These are phyloP conservation scores for Hygrophorus russula DNA, from an alignment of 768 basidiomycete species.

Conservation along the genomic window DNA sequence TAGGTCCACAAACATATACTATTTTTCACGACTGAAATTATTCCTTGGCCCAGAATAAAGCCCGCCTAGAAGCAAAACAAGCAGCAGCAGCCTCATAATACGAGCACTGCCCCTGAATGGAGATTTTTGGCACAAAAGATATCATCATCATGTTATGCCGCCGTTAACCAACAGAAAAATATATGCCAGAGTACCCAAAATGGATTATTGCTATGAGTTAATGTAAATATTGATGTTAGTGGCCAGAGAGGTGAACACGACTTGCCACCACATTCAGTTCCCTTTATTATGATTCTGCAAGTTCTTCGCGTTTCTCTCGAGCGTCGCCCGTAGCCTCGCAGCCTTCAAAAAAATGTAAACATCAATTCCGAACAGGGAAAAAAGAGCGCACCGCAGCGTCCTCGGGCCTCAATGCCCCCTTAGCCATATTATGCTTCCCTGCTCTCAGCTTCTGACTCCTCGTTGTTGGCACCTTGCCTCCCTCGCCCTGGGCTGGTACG, in stretches of 20 bases:
- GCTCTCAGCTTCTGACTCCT: conserved; percentile 44
- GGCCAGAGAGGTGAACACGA: too few relatives aligned
- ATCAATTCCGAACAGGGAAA: neutral
- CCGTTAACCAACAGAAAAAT: too few relatives aligned
- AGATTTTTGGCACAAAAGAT: too few relatives aligned
- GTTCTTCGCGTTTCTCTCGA: conserved; percentile 42
- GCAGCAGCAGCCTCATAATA: conserved; percentile 26
- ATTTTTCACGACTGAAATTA: neutral
- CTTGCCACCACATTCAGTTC: too few relatives aligned
- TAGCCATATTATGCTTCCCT: conserved; percentile 84
- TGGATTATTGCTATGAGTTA: too few relatives aligned
- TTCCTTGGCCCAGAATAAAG: conserved; percentile 40
- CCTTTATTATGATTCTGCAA: conserved; percentile 14
- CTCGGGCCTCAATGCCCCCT: conserved; percentile 71
- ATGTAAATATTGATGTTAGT: too few relatives aligned
- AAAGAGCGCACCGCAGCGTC: conserved; percentile 62
- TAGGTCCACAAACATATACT: conserved; percentile 26
- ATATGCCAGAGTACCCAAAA: too few relatives aligned
- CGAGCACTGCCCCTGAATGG: too few relatives aligned
- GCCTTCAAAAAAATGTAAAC: conserved; percentile 32
- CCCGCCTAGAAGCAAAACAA: conserved; percentile 49
- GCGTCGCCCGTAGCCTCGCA: conserved; percentile 51
- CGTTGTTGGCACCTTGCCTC: conserved; percentile 24
- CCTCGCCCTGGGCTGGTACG: conserved; percentile 18
- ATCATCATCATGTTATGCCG: too few relatives aligned